Evolutionary conservation across 345 rosid species (phyloP).

Genomic region (Eucalyptus urophylla): DNA sequence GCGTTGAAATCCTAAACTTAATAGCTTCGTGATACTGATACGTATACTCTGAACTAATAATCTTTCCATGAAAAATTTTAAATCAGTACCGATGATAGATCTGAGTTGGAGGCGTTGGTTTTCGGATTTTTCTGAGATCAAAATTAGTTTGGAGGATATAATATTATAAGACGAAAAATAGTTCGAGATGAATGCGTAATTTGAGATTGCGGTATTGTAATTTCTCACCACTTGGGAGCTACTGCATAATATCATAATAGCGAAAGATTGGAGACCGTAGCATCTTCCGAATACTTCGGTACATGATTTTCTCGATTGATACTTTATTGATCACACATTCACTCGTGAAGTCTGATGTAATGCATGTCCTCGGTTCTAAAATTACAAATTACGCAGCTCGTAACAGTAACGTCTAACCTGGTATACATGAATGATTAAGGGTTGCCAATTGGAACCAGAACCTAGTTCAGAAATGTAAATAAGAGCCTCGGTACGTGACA

Average conservation of each 20-base stretch:
- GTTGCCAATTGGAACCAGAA: not conserved
- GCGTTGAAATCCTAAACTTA: not conserved
- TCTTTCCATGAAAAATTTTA: fast-evolving
- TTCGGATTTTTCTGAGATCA: not conserved
- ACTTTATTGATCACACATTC: not conserved
- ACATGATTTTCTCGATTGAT: not conserved
- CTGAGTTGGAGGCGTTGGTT: fast-evolving
- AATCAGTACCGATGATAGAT: fast-evolving
- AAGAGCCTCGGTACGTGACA: fast-evolving
- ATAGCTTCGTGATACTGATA: fast-evolving
- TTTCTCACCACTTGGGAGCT: not conserved
- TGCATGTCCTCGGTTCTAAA: not conserved
- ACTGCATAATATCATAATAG: not conserved
- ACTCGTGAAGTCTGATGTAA: not conserved
- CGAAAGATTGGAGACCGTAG: fast-evolving
- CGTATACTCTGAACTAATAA: not conserved
- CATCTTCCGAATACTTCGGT: not conserved
- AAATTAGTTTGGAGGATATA: too few species aligned
- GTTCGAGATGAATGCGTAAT: fast-evolving
- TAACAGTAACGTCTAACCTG: not conserved
- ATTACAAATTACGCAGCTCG: not conserved
- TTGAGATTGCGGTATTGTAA: not conserved
- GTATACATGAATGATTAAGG: not conserved
- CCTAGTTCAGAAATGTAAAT: not conserved
- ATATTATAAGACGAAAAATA: not conserved